Conservation (phyloP, 78 protist species). For the Dictyostelium citrinum region DNA sequence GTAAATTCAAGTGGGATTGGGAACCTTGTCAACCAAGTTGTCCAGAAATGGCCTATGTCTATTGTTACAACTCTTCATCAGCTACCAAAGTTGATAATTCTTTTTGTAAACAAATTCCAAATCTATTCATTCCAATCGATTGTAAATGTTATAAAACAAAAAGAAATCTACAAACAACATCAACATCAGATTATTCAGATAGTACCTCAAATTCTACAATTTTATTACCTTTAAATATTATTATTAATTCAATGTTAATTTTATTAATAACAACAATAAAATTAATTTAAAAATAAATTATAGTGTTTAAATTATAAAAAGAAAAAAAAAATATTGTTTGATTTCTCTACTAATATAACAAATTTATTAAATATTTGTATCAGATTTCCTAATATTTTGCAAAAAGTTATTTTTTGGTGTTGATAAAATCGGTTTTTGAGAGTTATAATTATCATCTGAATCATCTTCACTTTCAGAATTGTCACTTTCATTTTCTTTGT, state of each 20-base stretch:
- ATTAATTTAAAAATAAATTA: neutral
- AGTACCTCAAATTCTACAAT: neutral
- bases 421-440: conserved; percentile 13
- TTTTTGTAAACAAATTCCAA: conserved; percentile 35
- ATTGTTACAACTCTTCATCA: conserved; percentile 23
- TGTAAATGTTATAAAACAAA: conserved; percentile 27
- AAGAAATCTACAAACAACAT: neutral
- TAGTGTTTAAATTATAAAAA: neutral
- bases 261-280: neutral
- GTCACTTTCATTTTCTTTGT: neutral
- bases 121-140: conserved; percentile 25
- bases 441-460: neutral
- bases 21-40: conserved; percentile 58
- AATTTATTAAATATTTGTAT: neutral
- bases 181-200: neutral
- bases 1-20: conserved; percentile 42
- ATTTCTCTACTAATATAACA: neutral
- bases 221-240: neutral
- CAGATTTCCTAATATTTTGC: neutral
- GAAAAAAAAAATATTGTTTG: neutral
- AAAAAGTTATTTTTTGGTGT: neutral
- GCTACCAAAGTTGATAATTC: neutral
- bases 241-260: neutral
- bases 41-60: conserved; percentile 18
- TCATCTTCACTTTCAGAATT: conserved; percentile 7